phyloP scores from a whole-genome alignment of 306 rosid genomes.

The Castanospermum australe region DNA sequence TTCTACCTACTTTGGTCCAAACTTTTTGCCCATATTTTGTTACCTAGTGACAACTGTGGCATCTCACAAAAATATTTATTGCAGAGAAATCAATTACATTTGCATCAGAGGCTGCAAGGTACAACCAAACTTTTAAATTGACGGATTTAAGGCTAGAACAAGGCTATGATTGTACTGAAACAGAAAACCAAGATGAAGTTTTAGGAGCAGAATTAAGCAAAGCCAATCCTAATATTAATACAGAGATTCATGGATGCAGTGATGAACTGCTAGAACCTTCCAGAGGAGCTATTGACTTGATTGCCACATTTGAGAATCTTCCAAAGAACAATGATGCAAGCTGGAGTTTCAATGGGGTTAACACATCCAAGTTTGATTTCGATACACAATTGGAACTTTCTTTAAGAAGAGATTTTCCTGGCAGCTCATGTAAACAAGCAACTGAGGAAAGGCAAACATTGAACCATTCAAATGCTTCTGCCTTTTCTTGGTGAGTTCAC shows the following conservation, averaged over 20 bases:
- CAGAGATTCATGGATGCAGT: slow-evolving; percentile 31
- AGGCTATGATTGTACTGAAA: slow-evolving; percentile 26
- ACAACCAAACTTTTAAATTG: slow-evolving; percentile 30
- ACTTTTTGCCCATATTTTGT: slow-evolving; percentile 3
- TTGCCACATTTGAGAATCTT: slow-evolving; percentile 51
- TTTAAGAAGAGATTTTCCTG: slow-evolving; percentile 38
- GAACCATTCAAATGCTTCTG: slow-evolving; percentile 76
- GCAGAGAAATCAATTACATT: slow-evolving; percentile 49
- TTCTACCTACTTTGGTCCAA: background rate
- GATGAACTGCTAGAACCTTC: slow-evolving; percentile 43
- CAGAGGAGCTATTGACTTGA: slow-evolving; percentile 64
- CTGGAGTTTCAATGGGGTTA: slow-evolving; percentile 31
- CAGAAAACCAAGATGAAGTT: slow-evolving; percentile 36
- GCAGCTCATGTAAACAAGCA: slow-evolving; percentile 35
- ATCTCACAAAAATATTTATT: slow-evolving; percentile 8
- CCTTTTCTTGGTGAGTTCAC: slow-evolving; percentile 71
- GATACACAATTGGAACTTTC: slow-evolving; percentile 68
- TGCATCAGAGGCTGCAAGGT: slow-evolving; percentile 37
- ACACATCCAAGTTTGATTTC: slow-evolving; percentile 33
- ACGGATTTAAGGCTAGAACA: slow-evolving; percentile 37
- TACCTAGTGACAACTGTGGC: background rate
- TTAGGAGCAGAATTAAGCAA: slow-evolving; percentile 35
- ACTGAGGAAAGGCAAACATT: slow-evolving; percentile 43
- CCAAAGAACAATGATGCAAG: slow-evolving; percentile 33
- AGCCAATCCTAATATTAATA: slow-evolving; percentile 28